Evolutionary conservation across 768 basidiomycete genomes (phyloP).

Genomic region (Cystofilobasidium ferigula): DNA sequence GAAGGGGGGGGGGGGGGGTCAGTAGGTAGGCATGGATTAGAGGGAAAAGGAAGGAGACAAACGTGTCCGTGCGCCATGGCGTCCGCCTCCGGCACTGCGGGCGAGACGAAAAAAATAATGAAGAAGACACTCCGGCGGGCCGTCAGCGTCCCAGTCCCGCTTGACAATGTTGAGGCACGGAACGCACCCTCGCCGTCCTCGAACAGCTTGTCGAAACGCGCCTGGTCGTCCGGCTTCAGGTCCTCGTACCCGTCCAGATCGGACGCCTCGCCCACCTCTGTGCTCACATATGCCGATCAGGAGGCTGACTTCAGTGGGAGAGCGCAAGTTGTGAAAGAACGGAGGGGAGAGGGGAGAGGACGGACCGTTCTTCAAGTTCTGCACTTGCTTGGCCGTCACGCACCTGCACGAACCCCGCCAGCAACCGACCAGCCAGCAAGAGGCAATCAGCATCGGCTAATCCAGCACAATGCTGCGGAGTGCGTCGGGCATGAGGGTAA

Average conservation of each 20-base stretch:
- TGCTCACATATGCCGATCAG: too few species aligned
- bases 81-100: not conserved
- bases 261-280: not conserved
- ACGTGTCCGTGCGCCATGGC: not conserved
- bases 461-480: too few species aligned
- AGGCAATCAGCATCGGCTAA: too few species aligned
- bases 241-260: constrained; percentile 5
- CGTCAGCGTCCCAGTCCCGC: too few species aligned
- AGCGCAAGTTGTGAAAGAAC: not conserved
- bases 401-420: too few species aligned
- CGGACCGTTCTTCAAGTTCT: not conserved
- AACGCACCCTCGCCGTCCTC: not conserved
- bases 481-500: too few species aligned
- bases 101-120: too few species aligned
- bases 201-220: not conserved
- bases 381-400: not conserved
- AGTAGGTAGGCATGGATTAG: not conserved
- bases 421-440: too few species aligned
- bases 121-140: too few species aligned
- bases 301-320: not conserved
- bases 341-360: not conserved
- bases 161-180: too few species aligned
- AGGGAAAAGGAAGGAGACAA: not conserved
- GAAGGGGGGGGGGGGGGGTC: not conserved
- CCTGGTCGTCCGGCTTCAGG: not conserved